Conservation (phyloP, 208 protist species). For the Blastocrithidia nonstop region DNA sequence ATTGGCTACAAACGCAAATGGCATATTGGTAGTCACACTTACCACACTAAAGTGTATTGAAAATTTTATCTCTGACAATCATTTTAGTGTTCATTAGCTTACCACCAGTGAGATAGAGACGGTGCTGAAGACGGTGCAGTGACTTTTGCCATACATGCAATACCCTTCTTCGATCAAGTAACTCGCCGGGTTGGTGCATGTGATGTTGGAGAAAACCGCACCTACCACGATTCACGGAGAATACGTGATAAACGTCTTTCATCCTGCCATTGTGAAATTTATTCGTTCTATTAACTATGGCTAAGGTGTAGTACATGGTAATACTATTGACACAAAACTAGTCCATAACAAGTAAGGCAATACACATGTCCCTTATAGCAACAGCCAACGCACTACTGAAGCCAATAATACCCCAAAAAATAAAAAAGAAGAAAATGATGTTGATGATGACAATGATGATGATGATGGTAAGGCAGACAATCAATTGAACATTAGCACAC, state of each 20-base stretch:
- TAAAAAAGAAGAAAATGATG: neutral
- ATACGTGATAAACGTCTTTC: slow-evolving; percentile 33
- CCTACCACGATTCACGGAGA: slow-evolving; percentile 11
- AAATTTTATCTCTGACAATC: slow-evolving; percentile 48
- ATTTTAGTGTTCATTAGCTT: slow-evolving; percentile 34
- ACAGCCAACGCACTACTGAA: too few species aligned
- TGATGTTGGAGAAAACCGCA: slow-evolving; percentile 24
- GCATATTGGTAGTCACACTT: slow-evolving; percentile 25
- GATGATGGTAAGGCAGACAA: slow-evolving; percentile 12
- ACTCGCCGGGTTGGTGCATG: slow-evolving; percentile 34
- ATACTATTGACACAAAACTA: too few species aligned
- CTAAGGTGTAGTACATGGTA: too few species aligned
- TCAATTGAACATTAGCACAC: slow-evolving; percentile 10
- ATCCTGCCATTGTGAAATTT: slow-evolving; percentile 15
- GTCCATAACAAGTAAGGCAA: too few species aligned
- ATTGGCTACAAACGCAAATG: too few species aligned
- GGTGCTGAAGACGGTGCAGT: slow-evolving; percentile 26
- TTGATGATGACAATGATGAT: slow-evolving; percentile 1
- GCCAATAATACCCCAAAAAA: slow-evolving; percentile 1
- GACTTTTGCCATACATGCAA: slow-evolving; percentile 23
- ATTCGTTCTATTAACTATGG: too few species aligned
- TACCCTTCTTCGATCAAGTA: slow-evolving; percentile 18
- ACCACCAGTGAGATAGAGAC: slow-evolving; percentile 18
- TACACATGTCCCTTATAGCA: too few species aligned
- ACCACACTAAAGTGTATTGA: slow-evolving; percentile 29